Base-by-base conservation (phyloP, 768 basidiomycete genomes). In the Suillus lakei region DNA sequence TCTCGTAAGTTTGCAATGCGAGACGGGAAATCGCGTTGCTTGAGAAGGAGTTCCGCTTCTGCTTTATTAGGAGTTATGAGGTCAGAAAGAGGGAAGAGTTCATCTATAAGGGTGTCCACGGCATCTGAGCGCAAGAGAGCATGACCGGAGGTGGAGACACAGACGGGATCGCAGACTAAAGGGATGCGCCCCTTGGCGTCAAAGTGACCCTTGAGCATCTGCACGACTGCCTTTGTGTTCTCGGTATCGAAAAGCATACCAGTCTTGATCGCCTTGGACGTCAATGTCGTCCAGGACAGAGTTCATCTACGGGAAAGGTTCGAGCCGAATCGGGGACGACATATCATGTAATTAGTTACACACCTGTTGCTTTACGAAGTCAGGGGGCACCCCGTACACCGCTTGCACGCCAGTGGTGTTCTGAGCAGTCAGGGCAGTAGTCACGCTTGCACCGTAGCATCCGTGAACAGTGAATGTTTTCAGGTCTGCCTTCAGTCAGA, bases 371-470 rank as follows among this genome's bases (percentile, higher is more conserved):
- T 78, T 80, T 39, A 98, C 84, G 70, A 96, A 95, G 13, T 81
- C 81, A 0, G 92, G 84, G 0, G 92, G 89, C 10, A 85, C 74
- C 3, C 88, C 82, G 64, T 91, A 87, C 0, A 97, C 84, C 0
- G 79, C 90, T 65, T 93, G 88, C 0, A 98, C 95, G 4, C 92
- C 95, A 4, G 76, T 83, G 0, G 95, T 96, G 75, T 96, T 98
- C 74, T 98, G 96, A 0, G 95, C 92, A 0, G 93, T 95, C 54
- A 97, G 74, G 0, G 93, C 96, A 1, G 96, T 96, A 61, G 96
- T 78, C 9, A 87, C 93, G 66, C 89, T 91, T 16, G 91, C 83
- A 16, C 93, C 95, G 71, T 93, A 96, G 71, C 91, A 92, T 34
- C 83, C 84, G 34, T 89, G 84, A 0, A 92, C 89, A 5, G 92